Base-by-base conservation (phyloP, 2,329 filamentous ascomycete genomes). In the Penicillium sp. region DNA sequence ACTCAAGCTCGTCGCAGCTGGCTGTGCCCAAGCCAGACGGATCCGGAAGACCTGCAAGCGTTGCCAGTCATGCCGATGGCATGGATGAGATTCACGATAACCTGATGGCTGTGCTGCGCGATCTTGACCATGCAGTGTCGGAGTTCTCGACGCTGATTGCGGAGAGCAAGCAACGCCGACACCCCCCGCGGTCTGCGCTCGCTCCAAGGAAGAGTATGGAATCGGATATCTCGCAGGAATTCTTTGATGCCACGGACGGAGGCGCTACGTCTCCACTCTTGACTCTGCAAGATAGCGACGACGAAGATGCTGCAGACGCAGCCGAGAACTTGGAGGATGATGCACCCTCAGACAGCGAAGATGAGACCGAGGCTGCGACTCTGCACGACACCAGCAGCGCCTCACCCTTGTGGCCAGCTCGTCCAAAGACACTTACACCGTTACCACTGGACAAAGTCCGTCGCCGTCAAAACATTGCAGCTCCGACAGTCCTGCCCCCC, bases 241-340 rank as follows among this genome's bases (percentile, higher is more conserved):
- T 98, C 77, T 99, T 97, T 68, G 95, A 99, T 73, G 95, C 95
- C 1, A 87, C 89, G 69, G 89, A 87, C 53, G 87, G 85, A 16
- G 84, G 85, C 66, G 68, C 79, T 16, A 75, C 72, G 31, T 87
- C 88, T 7, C 87, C 90, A 55, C 81, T 96, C 9, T 81, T 96
- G 62, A 88, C 88, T 50, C 94, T 97, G 60, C 84, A 87, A 60
- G 87, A 85, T 47, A 91, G 87, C 69, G 90, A 90, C 51, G 87
- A 89, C 53, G 89, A 90, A 61, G 74, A 85, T 1, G 82, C 82
- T 35, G 83, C 58, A 33, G 50, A 58, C 33, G 59, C 60, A 27
- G 72, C 85, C 14, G 81, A 82, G 24, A 78, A 80, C 14, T 80
- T 77, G 2, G 69, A 66, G 27, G 78, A 80, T 43, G 87, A 87